Percentiles rank a stretch among this genome's conserved stretches.
These are phyloP conservation scores for Pestalotiopsis fici DNA, from an alignment of 2,329 filamentous ascomycete genomes.

Conservation along the genomic window DNA sequence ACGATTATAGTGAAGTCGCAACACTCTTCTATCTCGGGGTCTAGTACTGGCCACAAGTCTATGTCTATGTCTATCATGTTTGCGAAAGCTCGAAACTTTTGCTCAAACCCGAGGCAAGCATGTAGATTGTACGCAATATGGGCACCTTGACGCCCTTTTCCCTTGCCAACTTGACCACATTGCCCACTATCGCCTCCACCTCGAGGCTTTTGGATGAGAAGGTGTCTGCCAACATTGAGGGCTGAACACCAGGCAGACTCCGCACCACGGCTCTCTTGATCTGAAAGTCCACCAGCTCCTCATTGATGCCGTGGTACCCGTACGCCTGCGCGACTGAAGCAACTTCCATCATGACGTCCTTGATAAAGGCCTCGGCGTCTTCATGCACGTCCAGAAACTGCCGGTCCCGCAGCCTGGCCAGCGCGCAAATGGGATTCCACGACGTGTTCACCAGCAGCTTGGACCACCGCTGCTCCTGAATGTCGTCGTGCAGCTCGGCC, in stretches of 20 bases:
- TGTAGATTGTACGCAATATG: slow-evolving; percentile 38
- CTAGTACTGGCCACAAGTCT: background rate
- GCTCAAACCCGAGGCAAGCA: slow-evolving; percentile 36
- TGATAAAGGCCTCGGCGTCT: slow-evolving; percentile 23
- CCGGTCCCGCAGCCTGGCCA: slow-evolving; percentile 47
- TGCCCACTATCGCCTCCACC: slow-evolving; percentile 35
- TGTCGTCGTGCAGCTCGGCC: slow-evolving; percentile 42
- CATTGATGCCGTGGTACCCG: slow-evolving; percentile 29
- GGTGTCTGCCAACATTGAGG: slow-evolving; percentile 33
- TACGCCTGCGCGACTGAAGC: slow-evolving; percentile 30
- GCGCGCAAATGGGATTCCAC: slow-evolving; percentile 58
- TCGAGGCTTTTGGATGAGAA: slow-evolving; percentile 26
- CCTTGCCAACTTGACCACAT: slow-evolving; percentile 26
- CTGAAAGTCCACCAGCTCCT: slow-evolving; percentile 28
- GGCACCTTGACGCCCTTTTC: slow-evolving; percentile 26
- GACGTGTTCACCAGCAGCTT: slow-evolving; percentile 57
- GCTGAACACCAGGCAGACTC: slow-evolving; percentile 26
- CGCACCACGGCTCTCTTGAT: slow-evolving; percentile 20
- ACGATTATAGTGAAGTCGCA: background rate
- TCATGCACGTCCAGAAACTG: slow-evolving; percentile 37
- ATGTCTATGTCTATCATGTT: background rate
- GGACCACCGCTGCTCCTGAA: slow-evolving; percentile 54
- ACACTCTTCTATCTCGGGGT: background rate
- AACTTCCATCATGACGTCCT: slow-evolving; percentile 35
- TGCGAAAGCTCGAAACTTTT: slow-evolving; percentile 19